Conservation (phyloP, 805 yeast species). For the Maudiozyma barnettii region DNA sequence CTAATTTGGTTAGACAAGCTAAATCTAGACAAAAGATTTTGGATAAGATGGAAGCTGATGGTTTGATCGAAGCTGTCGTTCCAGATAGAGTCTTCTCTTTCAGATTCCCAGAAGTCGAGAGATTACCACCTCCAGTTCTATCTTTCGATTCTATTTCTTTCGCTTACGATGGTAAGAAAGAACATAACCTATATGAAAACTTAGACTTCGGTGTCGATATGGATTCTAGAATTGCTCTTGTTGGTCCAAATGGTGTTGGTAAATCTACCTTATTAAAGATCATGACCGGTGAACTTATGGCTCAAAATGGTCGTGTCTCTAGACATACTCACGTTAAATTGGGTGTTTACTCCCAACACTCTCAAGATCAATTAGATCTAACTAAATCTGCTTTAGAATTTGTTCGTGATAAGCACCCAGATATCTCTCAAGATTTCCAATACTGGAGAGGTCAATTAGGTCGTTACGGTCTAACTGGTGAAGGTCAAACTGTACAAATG, state of each 20-base stretch:
- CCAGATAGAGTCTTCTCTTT: constrained; percentile 90
- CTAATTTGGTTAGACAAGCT: constrained; percentile 96
- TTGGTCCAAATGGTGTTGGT: constrained; percentile 99
- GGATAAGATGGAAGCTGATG: constrained; percentile 99
- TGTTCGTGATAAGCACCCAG: constrained; percentile 86
- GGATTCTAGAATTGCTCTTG: constrained; percentile 97
- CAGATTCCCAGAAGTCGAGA: constrained; percentile 90
- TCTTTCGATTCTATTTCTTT: constrained; percentile 93
- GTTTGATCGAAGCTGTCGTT: constrained; percentile 84
- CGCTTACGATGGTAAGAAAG: constrained; percentile 74
- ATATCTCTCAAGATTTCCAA: constrained; percentile 94
- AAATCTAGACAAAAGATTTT: constrained; percentile 98
- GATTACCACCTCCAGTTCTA: constrained; percentile 96
- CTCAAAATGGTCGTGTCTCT: constrained; percentile 91
- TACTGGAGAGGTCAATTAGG: constrained; percentile 98
- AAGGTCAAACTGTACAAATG: constrained; percentile 97
- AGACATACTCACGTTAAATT: constrained; percentile 95
- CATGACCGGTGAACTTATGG: constrained; percentile 88
- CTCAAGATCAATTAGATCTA: constrained; percentile 94
- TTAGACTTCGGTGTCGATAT: constrained; percentile 97
- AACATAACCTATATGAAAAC: constrained; percentile 80
- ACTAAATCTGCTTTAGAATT: constrained; percentile 93
- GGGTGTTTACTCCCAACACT: constrained; percentile 98
- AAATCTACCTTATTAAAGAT: constrained; percentile 90
- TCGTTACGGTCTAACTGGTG: constrained; percentile 97